Base-by-base conservation (phyloP, 805 yeast genomes). In the Candida verbasci region DNA sequence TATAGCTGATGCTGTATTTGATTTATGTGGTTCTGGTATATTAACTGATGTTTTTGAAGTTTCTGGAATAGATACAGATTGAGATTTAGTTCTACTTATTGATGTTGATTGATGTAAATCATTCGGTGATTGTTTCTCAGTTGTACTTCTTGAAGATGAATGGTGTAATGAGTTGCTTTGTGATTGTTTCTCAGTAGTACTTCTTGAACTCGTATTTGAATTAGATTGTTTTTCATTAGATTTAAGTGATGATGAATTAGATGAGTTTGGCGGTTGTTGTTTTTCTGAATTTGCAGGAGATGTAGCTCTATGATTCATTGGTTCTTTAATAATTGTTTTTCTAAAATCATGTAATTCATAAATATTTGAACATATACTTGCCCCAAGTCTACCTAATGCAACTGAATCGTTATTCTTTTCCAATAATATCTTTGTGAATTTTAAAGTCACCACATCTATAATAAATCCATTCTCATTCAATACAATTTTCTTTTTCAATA, bases 391-490 rank as follows among this genome's bases (percentile, higher is more conserved):
- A 1, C 67, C 68, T 18, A 51, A 35, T 20, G 32, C 43, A 29
- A 45, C 30, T 9, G 25, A 35, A 2, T 44, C 45, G 12, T 38
- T 40, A n/a, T 48, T 50, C 24, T 51, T 47, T 8, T 46, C 37
- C 3, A 66, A 42, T 12, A 39, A 36, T 8, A 79, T 57, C 45
- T 72, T 72, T 15, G 68, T 58, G 49, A 81, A 83, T 17, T 55
- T 65, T 32, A 66, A 58, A 0, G 76, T 67, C 7, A 60, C 45
- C 0, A 65, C 58, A 55, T 84, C 87, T 21, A 83, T 58, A n/a
- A 82, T 58, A 61, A 74, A 83, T 0, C 75, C 80, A 28, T 69
- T 62, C 35, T 69, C 68, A 50, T 77, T 80, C 38, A 81, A 46
- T 5, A 55, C 56, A 3, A 80, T 59, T 17, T 65, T 61, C 44